Conservation (phyloP, 306 rosid genomes). For the Carpinus viminea region DNA sequence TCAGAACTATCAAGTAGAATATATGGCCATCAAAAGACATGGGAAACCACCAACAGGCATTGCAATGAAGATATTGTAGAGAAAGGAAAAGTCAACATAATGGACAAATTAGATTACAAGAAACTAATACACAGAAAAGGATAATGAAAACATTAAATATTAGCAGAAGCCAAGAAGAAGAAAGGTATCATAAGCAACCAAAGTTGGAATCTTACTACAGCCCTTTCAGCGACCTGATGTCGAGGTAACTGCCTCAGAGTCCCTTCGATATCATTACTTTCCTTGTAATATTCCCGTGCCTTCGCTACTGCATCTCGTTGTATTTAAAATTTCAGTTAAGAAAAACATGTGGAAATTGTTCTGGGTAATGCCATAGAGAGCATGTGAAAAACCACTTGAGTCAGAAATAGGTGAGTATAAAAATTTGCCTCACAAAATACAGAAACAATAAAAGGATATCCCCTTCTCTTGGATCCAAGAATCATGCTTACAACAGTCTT, state of each 20-base stretch:
- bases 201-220: conserved; percentile 65
- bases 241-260: conserved; percentile 89
- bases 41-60: neutral
- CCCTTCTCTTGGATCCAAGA: conserved; percentile 97
- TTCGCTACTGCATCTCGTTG: conserved; percentile 58
- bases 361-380: conserved; percentile 22
- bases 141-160: conserved; percentile 25
- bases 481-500: conserved; percentile 69
- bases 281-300: conserved; percentile 84
- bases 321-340: conserved; percentile 51
- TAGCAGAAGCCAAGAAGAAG: conserved; percentile 5
- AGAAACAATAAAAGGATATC: conserved; percentile 78
- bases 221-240: conserved; percentile 81
- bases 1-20: conserved; percentile 2
- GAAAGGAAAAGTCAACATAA: conserved; percentile 14
- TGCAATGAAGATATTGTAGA: neutral
- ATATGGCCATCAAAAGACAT: conserved; percentile 3
- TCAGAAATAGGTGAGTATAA: conserved; percentile 19
- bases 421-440: neutral
- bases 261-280: conserved; percentile 73
- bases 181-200: conserved; percentile 24
- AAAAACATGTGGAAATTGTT: conserved; percentile 35
- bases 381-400: conserved; percentile 25
- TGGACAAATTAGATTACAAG: neutral
- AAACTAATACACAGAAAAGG: neutral